Evolutionary conservation across 2,329 filamentous ascomycete species (phyloP), one percentile per base, ranked within the genome.

Genomic region (Epichloe baconii): DNA sequence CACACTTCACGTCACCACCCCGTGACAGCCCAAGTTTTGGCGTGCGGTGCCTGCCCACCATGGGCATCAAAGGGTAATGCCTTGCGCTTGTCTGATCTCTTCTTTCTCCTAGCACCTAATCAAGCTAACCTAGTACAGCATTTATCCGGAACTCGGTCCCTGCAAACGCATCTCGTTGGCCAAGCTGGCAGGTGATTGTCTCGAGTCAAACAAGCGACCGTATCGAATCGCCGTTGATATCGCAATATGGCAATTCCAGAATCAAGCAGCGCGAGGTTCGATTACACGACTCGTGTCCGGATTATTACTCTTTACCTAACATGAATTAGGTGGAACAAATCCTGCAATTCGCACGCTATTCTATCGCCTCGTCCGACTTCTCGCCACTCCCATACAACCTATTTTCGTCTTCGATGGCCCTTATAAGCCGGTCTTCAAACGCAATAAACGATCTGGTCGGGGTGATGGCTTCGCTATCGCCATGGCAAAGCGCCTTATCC

Each of bases 161-260:
- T 88, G 89, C 50, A 76, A 85, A 62, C 80, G 90, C 53, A 75
- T 94, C 50, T 85, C 93, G 17, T 76, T 98, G 10, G 81, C 86
- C 36, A 94, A 88, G 62, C 77, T 97, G 48, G 85, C 90, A 34
- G 76, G 89, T 44, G 80, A 89, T 46, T 84, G 87, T 58, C 79
- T 94, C 56, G 80, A 88, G 60, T 68, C 76, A 50, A 81, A 80
- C 11, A 77, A 78, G 23, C 78, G 83, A 2, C 90, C 90, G 0
- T 73, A 97, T 41, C 84, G 90, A 41, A 75, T 98, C 45, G 93
- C 93, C 40, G 86, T 98, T 56, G 93, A 98, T 64, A 86, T 95
- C 58, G 88, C 89, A 3, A 97, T 98, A 63, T 98, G 93, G 93
- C 85, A 95, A 44, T 97, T 95, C 62, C 93, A 98, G 62, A 84